These are phyloP conservation scores for Colletotrichum viniferum DNA, from an alignment of 2,329 filamentous ascomycete genomes.

Conservation along the genomic window DNA sequence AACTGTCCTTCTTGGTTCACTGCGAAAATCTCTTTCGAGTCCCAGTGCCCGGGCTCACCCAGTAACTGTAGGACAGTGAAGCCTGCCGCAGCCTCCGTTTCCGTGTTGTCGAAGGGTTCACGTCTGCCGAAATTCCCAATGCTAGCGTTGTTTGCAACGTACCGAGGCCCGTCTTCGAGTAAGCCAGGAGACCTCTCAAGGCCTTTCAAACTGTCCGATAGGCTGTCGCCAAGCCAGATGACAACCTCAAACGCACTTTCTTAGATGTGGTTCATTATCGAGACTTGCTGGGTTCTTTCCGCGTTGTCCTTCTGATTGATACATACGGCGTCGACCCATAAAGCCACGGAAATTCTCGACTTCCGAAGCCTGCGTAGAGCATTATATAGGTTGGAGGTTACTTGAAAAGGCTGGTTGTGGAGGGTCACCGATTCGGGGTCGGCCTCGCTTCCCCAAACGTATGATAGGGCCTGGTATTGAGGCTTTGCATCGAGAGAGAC, in stretches of 20 bases:
- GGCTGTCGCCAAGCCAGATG: not conserved
- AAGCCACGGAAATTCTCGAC: fast-evolving
- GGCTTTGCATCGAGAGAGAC: not conserved
- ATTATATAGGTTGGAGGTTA: not conserved
- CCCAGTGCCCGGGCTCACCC: not conserved
- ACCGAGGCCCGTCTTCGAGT: not conserved
- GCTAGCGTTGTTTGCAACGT: not conserved
- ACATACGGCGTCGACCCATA: not conserved
- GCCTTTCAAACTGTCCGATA: fast-evolving
- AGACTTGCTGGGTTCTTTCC: not conserved
- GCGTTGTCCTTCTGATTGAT: not conserved
- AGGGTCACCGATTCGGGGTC: not conserved
- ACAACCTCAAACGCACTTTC: not conserved
- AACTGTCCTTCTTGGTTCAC: not conserved
- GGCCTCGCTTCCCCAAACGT: not conserved
- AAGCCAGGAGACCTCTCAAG: not conserved
- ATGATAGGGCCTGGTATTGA: not conserved
- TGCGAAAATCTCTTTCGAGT: not conserved
- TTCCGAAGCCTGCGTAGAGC: not conserved
- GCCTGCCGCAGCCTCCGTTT: not conserved
- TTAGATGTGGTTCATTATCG: not conserved
- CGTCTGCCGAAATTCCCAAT: not conserved
- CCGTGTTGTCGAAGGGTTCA: not conserved
- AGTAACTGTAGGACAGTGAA: not conserved
- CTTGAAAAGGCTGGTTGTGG: not conserved